Evolutionary conservation across 768 basidiomycete genomes (phyloP), one percentile per base, ranked within the genome.

Genomic region (Pleurotus platypus): DNA sequence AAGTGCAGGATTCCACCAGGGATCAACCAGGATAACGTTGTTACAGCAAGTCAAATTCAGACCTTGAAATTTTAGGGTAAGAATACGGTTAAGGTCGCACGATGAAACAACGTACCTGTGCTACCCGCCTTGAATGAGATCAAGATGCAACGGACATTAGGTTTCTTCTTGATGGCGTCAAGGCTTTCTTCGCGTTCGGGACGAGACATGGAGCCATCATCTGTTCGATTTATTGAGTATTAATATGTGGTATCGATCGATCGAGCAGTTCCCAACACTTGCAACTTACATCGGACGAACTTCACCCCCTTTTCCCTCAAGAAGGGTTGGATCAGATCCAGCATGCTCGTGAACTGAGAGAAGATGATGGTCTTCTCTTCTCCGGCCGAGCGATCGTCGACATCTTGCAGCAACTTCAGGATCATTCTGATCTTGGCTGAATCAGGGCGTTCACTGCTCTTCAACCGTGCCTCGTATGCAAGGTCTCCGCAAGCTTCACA

Each of bases 51-150:
- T 94, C 64, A 98, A 68, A 67, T 98, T 97, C 46, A 98, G 81
- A 46, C 94, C 93, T 85, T 61, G 57, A 45, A 60, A 24, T 15
- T 49, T 40, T 15, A 42, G 49, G 54, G 42, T 63, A 47, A 37
- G 27, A 57, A 46, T 51, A 42, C 24, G 8, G 15, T 55, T n/a
- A 35, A 22, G 37, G 57, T 38, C 39, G 55, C 22, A 55, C 58
- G 55, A 20, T 27, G 48, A 40, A 24, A 26, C 9, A 35, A 70
- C 77, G 54, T 63, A 90, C 92, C 92, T n/a, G 90, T 93, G 65
- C 90, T 90, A 3, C 94, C 94, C 26, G 94, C 94, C 69, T 95
- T 97, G 82, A 98, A 95, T 0, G 94, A 97, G 60, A 98, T 94
- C 61, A 99, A 73, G 59, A 98, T 97, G 43, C 96, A 86, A 30